Base-by-base conservation (phyloP, 768 basidiomycete genomes). In the Glaciozyma martinii region DNA sequence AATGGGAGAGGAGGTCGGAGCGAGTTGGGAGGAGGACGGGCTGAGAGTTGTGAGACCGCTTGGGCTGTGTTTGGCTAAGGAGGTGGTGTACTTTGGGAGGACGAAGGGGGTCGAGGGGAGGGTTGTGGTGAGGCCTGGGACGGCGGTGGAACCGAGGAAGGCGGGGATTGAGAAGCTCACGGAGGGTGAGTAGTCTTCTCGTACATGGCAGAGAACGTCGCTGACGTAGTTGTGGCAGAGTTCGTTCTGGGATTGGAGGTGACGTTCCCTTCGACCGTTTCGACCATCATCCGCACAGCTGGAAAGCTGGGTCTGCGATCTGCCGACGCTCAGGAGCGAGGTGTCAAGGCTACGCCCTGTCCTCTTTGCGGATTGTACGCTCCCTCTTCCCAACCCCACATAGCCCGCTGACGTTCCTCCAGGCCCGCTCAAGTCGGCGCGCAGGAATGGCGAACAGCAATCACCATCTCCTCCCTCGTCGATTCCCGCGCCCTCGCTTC, bases 261-360 rank as follows among this genome's bases (percentile, higher is more conserved):
- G 29, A 55, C 59, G 25, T 74, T 74, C 60, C 71, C 73, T 3
- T 67, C 65, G 7, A 74, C 73, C 7, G 71, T 71, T 9, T 72
- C 70, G 30, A 70, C 67, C 61, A 68, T 74, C 61, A 58, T 66
- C 25, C 65, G 70, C 16, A 74, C 73, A 2, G 69, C 71, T 0
- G 66, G 67, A 37, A 74, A 74, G 59, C 57, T 74, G 3, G 71
- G 69, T 5, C 25, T 71, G 50, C 65, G 68, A 12, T 52, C 50
- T 16, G 53, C 59, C 16, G 57, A 65, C 44, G 53, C 50, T 18
- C 25, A 30, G 33, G 25, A 23, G 10, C 30, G 21, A 25, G 32
- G 54, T 42, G 27, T 15, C 13, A 49, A 46, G 10, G 55, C 40
- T 5, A 19, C 23, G 23, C 25, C 30, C 13, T 70, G 68, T 33